Base-by-base conservation (phyloP, 2,329 filamentous ascomycete genomes). In the Coniochaeta prunicola region DNA sequence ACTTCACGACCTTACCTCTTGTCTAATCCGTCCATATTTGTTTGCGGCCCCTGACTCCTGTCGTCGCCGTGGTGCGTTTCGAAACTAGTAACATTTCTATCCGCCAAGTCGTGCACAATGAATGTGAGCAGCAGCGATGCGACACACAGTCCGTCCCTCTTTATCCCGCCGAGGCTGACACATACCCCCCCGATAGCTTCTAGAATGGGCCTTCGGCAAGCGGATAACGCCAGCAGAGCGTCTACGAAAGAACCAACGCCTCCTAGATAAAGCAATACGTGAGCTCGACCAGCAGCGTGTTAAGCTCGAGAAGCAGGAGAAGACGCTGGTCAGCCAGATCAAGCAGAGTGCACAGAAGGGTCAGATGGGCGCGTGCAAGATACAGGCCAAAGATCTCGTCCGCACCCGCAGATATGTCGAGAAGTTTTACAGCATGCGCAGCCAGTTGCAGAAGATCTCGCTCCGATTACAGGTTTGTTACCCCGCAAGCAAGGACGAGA, bases 131-230 rank as follows among this genome's bases (percentile, higher is more conserved):
- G 56, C 55, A 54, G 42, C 58, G 59, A 45, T 59, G n/a, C 59
- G n/a, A 17, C 30, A 38, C 9, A 17, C 15, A n/a, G 17, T 38
- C 19, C 17, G 36, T 38, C 36, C 36, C 21, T 57, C 48, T n/a
- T 31, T 10, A 26, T 56, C 34, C 45, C 28, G 48, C 62, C 61
- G 54, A 60, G 57, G 57, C 66, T 70, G 62, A 69, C 55, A 56
- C 61, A 64, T 63, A 64, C 61, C 55, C 50, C 30, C n/a, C 15
- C 33, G 12, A 33, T 67, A 97, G 91, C 91, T 97, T 71, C 84
- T 99, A 62, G 94, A 99, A 84, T 99, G 94, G 92, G 93, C 93
- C 40, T 99, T 99, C 71, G 94, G 94, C 66, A 97, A 97, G 84
- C 94, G 94, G 76, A 96, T 97, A 85, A 99, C 94, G 80, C 93